Percentiles rank a stretch among this genome's conserved stretches.
These are phyloP conservation scores for Paecilomyces fulvus DNA, from an alignment of 2,329 filamentous ascomycete species.

Conservation along the genomic window DNA sequence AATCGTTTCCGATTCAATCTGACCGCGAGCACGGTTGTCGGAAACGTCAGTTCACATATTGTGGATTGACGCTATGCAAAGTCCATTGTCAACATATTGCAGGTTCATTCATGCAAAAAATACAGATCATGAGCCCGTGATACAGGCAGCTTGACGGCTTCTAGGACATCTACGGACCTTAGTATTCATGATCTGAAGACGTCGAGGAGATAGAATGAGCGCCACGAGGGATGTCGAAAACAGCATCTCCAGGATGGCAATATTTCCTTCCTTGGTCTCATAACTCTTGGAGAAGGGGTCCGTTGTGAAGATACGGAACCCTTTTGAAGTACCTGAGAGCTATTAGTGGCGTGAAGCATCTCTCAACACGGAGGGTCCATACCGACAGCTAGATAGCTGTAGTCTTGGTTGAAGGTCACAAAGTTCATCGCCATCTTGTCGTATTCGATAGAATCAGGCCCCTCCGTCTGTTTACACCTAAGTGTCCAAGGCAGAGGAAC, in stretches of 20 bases:
- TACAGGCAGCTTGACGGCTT: not conserved
- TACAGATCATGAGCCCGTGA: not conserved
- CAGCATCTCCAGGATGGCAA: conserved; percentile 95
- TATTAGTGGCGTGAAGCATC: conserved; percentile 3
- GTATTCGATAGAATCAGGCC: not conserved
- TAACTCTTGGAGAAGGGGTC: conserved; percentile 94
- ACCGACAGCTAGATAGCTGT: conserved; percentile 94
- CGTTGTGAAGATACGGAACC: conserved; percentile 93
- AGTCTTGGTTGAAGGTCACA: conserved; percentile 98
- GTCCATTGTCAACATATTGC: conserved; percentile 7
- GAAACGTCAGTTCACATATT: conserved; percentile 97
- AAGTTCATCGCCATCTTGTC: conserved; percentile 77
- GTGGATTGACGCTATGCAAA: conserved; percentile 57
- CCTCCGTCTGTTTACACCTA: not conserved
- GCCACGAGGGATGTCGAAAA: conserved; percentile 97
- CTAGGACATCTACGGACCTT: conserved; percentile 53
- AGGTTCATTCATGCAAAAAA: not conserved
- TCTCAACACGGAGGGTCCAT: conserved; percentile 24
- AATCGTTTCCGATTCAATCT: conserved; percentile 90
- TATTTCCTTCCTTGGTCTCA: conserved; percentile 88
- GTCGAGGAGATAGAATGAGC: conserved; percentile 80
- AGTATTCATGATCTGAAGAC: conserved; percentile 94
- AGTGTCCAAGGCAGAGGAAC: not conserved
- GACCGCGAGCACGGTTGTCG: conserved; percentile 89
- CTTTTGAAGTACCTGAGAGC: conserved; percentile 70